Evolutionary conservation across 2,329 filamentous ascomycete genomes (phyloP).

Genomic region (Pseudocercospora pini-densiflorae): DNA sequence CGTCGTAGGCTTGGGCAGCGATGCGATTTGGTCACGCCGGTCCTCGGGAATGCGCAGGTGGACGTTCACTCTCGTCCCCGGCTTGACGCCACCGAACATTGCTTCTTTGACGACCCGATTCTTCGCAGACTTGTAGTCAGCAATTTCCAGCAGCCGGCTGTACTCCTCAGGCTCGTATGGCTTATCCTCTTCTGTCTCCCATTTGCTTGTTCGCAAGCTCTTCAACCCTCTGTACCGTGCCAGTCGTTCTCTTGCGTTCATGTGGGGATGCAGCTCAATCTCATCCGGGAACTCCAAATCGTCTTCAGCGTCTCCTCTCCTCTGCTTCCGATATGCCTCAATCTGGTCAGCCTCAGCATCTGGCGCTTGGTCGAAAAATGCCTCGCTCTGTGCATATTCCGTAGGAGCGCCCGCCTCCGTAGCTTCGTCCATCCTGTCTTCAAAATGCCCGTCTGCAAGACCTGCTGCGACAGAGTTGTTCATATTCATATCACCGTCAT

Average conservation of each 20-base stretch:
- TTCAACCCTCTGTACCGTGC: constrained; percentile 89
- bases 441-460: constrained; percentile 76
- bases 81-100: constrained; percentile 81
- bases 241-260: constrained; percentile 82
- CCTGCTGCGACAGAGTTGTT: constrained; percentile 56
- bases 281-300: constrained; percentile 97
- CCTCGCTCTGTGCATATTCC: constrained; percentile 92
- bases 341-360: constrained; percentile 85
- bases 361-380: constrained; percentile 78
- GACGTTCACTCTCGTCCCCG: constrained; percentile 82
- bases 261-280: constrained; percentile 88
- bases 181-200: constrained; percentile 87
- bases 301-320: constrained; percentile 80
- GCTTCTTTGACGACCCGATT: constrained; percentile 79
- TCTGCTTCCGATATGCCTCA: constrained; percentile 77
- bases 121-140: constrained; percentile 86
- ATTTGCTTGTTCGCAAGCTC: constrained; percentile 82
- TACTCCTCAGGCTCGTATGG: constrained; percentile 89
- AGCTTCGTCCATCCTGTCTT: constrained; percentile 55
- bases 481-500: constrained; percentile 56
- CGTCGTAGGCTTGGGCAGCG: constrained; percentile 65
- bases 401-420: constrained; percentile 71
- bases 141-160: constrained; percentile 80
- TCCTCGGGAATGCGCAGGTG: constrained; percentile 63
- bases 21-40: constrained; percentile 56